phyloP scores from a whole-genome alignment of 129 eudicot species.

The Centella asiatica region DNA sequence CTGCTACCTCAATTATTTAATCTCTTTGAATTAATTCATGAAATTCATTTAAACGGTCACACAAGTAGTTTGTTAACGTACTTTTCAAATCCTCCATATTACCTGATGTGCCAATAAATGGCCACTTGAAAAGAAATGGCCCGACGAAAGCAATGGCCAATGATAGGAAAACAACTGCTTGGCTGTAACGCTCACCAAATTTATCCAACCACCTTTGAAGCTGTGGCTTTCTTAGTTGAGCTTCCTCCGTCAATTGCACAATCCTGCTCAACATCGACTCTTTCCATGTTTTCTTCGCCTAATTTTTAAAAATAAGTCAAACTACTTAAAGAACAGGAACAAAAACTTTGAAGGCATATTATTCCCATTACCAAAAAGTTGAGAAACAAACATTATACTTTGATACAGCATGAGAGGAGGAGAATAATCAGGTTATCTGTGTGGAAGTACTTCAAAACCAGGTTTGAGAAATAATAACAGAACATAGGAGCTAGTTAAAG shows the following conservation, averaged over 20 bases:
- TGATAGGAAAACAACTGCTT: slow-evolving; percentile 67
- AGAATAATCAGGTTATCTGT: too few relatives aligned
- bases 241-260: slow-evolving; percentile 92
- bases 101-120: slow-evolving; percentile 81
- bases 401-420: too few relatives aligned
- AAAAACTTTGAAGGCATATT: not conserved
- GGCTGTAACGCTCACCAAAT: slow-evolving; percentile 90
- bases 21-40: too few relatives aligned
- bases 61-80: not conserved
- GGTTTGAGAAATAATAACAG: not conserved
- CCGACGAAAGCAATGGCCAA: slow-evolving; percentile 73
- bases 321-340: not conserved
- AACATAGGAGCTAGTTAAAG: not conserved
- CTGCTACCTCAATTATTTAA: too few relatives aligned
- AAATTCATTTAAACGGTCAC: too few relatives aligned
- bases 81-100: slow-evolving; percentile 13
- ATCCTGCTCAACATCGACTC: slow-evolving; percentile 87
- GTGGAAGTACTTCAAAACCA: too few relatives aligned
- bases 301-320: slow-evolving; percentile 10
- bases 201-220: slow-evolving; percentile 98
- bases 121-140: slow-evolving; percentile 92
- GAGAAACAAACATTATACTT: not conserved
- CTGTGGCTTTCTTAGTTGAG: slow-evolving; percentile 77
- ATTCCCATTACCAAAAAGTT: slow-evolving; percentile 1
- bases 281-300: slow-evolving; percentile 95